phyloP scores from a whole-genome alignment of 345 rosid genomes.

The Aquilaria yunnanensis region DNA sequence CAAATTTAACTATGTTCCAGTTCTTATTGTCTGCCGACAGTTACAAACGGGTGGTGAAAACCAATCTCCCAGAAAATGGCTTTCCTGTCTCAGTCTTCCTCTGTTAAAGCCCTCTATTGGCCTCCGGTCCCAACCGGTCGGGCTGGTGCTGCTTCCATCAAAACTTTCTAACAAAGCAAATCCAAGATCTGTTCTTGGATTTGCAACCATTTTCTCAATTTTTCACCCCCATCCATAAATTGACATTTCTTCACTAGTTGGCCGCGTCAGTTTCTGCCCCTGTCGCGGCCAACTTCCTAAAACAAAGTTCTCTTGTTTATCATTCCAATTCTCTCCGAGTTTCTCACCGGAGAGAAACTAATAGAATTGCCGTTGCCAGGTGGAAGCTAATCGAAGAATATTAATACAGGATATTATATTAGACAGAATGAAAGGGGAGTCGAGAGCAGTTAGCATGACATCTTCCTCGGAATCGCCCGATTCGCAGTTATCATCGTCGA shows the following conservation, averaged over 20 bases:
- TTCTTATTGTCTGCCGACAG: neutral
- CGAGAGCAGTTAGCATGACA: constrained; percentile 8
- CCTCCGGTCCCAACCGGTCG: constrained; percentile 23
- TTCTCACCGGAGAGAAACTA: neutral
- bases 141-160: constrained; percentile 21
- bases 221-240: constrained; percentile 7
- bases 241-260: constrained; percentile 14
- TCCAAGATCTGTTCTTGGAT: no score
- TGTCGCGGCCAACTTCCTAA: constrained; percentile 22
- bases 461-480: neutral
- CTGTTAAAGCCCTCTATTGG: constrained; percentile 26
- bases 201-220: neutral
- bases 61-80: neutral
- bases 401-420: no score
- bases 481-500: constrained; percentile 14
- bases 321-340: neutral
- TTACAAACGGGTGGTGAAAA: constrained; percentile 20
- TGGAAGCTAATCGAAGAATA: neutral
- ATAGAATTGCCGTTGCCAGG: no score
- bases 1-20: constrained; percentile 7
- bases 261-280: constrained; percentile 25
- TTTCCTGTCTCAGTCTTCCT: neutral
- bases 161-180: constrained; percentile 2
- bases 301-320: no score
- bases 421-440: constrained; percentile 19